phyloP scores from a whole-genome alignment of 768 basidiomycete genomes.

The Auriscalpium orientale region DNA sequence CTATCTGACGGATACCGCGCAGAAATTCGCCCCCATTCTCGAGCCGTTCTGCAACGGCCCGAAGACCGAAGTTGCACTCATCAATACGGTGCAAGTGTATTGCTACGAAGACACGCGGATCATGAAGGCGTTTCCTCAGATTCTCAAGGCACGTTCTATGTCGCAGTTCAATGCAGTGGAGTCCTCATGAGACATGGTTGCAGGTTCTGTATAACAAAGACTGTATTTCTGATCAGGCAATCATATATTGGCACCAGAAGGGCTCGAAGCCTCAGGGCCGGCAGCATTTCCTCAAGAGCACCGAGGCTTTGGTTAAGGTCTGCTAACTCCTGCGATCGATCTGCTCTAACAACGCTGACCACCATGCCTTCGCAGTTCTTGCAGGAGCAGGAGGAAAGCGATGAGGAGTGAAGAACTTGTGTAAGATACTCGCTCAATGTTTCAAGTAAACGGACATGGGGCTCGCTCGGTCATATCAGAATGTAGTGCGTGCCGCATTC shows the following conservation, averaged over 20 bases:
- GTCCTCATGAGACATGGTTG: background rate
- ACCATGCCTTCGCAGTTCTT: slow-evolving; percentile 51
- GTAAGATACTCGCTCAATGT: background rate
- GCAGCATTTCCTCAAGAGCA: slow-evolving; percentile 89
- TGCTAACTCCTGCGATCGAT: slow-evolving; percentile 6
- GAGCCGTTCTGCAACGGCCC: slow-evolving; percentile 86
- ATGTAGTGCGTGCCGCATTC: background rate
- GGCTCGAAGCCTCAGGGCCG: slow-evolving; percentile 93
- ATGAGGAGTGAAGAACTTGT: slow-evolving; percentile 53
- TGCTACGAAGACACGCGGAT: slow-evolving; percentile 95
- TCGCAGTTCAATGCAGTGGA: background rate
- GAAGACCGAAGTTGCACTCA: slow-evolving; percentile 88
- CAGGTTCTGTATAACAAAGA: slow-evolving; percentile 95
- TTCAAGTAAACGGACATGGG: too few relatives aligned
- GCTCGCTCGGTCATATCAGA: too few relatives aligned
- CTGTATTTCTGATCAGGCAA: slow-evolving; percentile 90
- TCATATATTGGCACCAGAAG: slow-evolving; percentile 97
- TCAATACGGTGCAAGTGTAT: slow-evolving; percentile 92
- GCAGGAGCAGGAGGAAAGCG: slow-evolving; percentile 79
- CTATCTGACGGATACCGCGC: background rate
- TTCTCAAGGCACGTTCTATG: slow-evolving; percentile 61
- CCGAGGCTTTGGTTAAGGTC: slow-evolving; percentile 86
- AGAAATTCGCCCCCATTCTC: slow-evolving; percentile 81
- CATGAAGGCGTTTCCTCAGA: slow-evolving; percentile 91
- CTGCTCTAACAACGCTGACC: background rate